Evolutionary conservation across 2,329 filamentous ascomycete species (phyloP).

Genomic region (Penicillium crustosum): DNA sequence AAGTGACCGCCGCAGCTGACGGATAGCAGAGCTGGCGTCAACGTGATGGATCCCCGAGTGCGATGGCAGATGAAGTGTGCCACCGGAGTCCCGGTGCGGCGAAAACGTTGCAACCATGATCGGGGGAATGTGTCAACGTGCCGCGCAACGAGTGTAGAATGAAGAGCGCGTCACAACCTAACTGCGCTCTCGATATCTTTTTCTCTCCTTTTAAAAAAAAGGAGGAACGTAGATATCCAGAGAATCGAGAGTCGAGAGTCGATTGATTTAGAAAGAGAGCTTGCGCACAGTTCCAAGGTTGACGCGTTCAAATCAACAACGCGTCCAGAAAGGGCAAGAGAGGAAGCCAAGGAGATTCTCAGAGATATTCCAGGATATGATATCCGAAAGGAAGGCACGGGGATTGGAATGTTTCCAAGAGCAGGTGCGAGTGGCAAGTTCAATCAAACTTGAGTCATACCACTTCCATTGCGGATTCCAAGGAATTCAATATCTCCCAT

Average conservation of each 20-base stretch:
- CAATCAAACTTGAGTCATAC: conserved; percentile 4
- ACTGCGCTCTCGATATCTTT: background rate
- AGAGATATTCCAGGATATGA: background rate
- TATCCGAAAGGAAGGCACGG: conserved; percentile 1
- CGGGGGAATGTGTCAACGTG: conserved; percentile 23
- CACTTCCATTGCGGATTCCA: conserved; percentile 7
- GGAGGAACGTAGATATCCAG: background rate
- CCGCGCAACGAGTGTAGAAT: conserved; percentile 21
- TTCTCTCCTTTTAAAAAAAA: background rate
- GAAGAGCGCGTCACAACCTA: conserved; percentile 7
- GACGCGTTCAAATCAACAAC: conserved; percentile 4
- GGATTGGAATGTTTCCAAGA: conserved; percentile 5
- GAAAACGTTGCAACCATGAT: conserved; percentile 51
- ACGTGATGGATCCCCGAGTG: conserved; percentile 80
- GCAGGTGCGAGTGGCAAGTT: conserved; percentile 6
- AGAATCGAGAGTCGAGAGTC: no score
- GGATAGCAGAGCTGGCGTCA: conserved; percentile 77
- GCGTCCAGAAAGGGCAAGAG: background rate
- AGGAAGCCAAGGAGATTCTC: background rate
- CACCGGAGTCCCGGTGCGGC: conserved; percentile 58
- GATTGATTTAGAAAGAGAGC: background rate
- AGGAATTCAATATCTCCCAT: conserved; percentile 8
- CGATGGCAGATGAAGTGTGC: conserved; percentile 81
- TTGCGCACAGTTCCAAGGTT: background rate
- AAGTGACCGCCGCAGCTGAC: conserved; percentile 80